Base-by-base conservation (phyloP, 2,329 filamentous ascomycete species). In the Pseudovirgaria hyperparasitica region DNA sequence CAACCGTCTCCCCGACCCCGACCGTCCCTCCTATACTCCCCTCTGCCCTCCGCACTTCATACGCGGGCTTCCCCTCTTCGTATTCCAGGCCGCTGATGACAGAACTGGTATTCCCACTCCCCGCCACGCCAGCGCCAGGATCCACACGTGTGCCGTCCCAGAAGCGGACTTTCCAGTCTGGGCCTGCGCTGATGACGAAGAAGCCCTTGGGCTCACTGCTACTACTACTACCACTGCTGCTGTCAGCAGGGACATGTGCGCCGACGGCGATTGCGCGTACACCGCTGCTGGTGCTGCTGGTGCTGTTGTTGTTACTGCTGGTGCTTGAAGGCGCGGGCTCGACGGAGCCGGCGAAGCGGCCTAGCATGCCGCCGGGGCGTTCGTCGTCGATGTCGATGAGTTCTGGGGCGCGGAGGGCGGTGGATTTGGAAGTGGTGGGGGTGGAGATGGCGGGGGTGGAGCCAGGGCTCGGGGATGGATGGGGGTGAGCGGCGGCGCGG, bases 331-430 rank as follows among this genome's bases (percentile, higher is more conserved):
- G 17, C 9, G 19, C 9, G 1, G 49, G 48, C 26, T 52, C 48
- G 8, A 86, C 65, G 23, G 72, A 70, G 1, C 76, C 82, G 5
- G 82, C 82, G 46, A 93, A 92, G 5, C 84, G 76, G 15, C 74
- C 74, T 7, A 96, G 71, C 72, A 94, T 85, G 17, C 80, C 76
- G 50, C 92, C 85, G 2, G 81, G 29, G 36, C 73, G 77, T 48
- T 94, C 86, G 36, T 92, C 84, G 42, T 98, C 90, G 2, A 94
- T 76, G 26, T 85, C 80, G 70, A 82, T 86, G n/a, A n/a, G n/a
- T n/a, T n/a, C n/a, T n/a, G n/a, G n/a, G n/a, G n/a, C n/a, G n/a
- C n/a, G n/a, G 3, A 87, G 70, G 23, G 86, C 78, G 48, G 42
- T 54, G 59, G 31, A 78, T 67, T 54, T 72, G 7, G 33, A 38